Base-by-base conservation (phyloP, 1,284 basidiomycete genomes). In the Wolfiporia cocos region DNA sequence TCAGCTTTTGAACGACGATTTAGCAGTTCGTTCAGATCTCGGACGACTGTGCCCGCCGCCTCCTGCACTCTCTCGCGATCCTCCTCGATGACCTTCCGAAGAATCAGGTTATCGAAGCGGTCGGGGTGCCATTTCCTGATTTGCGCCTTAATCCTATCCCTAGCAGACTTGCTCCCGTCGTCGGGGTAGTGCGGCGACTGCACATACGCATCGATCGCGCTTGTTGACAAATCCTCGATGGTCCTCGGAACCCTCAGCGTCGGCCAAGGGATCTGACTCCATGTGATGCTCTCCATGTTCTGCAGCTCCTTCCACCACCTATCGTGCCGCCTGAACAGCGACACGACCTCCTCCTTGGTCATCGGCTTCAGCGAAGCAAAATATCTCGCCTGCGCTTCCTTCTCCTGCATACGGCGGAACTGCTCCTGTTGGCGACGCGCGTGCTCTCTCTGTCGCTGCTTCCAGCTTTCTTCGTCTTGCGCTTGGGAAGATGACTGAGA, bases 191-290 rank as follows among this genome's bases (percentile, higher is more conserved):
- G 60, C 11, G 73, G 65, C 18, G 76, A 76, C 39, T 76, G 62
- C 44, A 86, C 66, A 49, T 86, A 86, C 29, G 73, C 71, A 23
- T 67, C 65, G 46, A 87, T 73, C 9, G 67, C 69, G 17, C 63
- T 54, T 14, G 67, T 61, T 2, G 74, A 81, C 48, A 87, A 66
- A 4, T 82, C 80, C 30, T 82, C 80, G 7, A 76, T 70, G 21
- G 55, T 58, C 19, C 58, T 66, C 3, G 81, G 78, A 32, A 64
- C 64, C 56, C 67, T 74, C 54, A 84, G 66, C 62, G 76, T 66
- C 1, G 85, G 84, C 84, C 84, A 87, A 18, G 85, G 84, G 51
- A 87, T 76, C 49, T 70, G 69, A 28, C 70, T 64, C 81, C 81
- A 85, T 38, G 54, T 56, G 37, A 72, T 55, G 40, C 54, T 51